Conservation (phyloP, 768 basidiomycete species). For the Candolleomyces efflorescens region DNA sequence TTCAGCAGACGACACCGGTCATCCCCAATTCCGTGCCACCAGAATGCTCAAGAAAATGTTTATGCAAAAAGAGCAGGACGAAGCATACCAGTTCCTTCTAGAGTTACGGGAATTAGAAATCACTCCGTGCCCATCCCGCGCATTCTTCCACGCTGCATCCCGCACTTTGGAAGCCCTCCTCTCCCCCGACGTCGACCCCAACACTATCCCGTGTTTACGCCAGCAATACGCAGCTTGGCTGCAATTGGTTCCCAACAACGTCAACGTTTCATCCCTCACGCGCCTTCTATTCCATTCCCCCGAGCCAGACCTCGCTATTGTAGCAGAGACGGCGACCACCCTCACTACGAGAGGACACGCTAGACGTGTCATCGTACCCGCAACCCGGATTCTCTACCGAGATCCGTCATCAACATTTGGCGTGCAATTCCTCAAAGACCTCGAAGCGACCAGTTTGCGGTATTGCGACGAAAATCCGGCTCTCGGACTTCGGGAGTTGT, state of each 20-base stretch:
- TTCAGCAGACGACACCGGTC: not conserved
- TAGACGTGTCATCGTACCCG: constrained; percentile 12
- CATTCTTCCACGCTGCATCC: not conserved
- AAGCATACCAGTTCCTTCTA: constrained; percentile 5
- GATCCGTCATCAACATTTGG: constrained; percentile 32
- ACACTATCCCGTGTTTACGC: not conserved
- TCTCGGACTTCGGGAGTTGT: constrained; percentile 1
- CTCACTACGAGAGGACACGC: constrained; percentile 37
- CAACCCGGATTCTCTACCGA: constrained; percentile 38
- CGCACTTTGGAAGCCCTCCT: not conserved
- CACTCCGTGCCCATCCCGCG: not conserved
- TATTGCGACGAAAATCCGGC: constrained; percentile 16
- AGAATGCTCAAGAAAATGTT: constrained; percentile 22
- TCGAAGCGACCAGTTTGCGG: constrained; percentile 19
- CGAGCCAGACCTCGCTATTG: constrained; percentile 21
- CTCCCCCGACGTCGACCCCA: not conserved
- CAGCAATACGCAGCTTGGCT: not conserved
- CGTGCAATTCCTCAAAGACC: constrained; percentile 35
- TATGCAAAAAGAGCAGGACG: constrained; percentile 15
- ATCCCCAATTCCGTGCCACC: constrained; percentile 4
- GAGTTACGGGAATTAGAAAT: not conserved
- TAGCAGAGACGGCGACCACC: constrained; percentile 28
- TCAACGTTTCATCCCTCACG: constrained; percentile 8
- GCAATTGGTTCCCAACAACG: constrained; percentile 31
- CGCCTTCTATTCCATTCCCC: constrained; percentile 20